Evolutionary conservation across 1,139 yeast species (phyloP).

Genomic region (Suhomyces terraborum): DNA sequence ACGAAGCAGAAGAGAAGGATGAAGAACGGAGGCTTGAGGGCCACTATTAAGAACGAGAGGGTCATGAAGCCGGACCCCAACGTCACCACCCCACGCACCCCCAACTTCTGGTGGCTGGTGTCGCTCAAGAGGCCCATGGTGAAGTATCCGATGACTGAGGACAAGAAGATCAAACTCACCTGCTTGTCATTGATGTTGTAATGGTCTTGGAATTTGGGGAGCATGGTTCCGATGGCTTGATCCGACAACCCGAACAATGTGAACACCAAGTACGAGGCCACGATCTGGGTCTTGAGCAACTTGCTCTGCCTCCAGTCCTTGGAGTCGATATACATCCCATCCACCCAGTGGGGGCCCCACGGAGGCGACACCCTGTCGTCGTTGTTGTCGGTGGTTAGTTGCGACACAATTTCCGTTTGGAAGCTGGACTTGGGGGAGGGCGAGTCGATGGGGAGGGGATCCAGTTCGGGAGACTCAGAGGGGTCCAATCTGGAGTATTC

Average conservation of each 20-base stretch:
- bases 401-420: neutral
- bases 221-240: conserved; percentile 57
- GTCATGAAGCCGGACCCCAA: conserved; percentile 38
- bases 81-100: conserved; percentile 41
- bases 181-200: conserved; percentile 48
- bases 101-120: conserved; percentile 32
- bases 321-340: conserved; percentile 33
- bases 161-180: conserved; percentile 38
- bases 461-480: neutral
- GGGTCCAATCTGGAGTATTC: neutral
- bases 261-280: conserved; percentile 40
- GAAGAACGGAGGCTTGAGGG: conserved; percentile 38
- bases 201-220: conserved; percentile 49
- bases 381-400: neutral
- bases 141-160: conserved; percentile 42
- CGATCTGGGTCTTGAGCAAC: conserved; percentile 42
- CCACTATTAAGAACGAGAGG: conserved; percentile 29
- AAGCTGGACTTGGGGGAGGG: neutral
- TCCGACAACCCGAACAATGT: conserved; percentile 56
- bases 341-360: no score
- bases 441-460: neutral
- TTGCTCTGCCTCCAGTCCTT: conserved; percentile 43
- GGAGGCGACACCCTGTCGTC: no score
- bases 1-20: conserved; percentile 40
- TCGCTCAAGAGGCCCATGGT: conserved; percentile 42